phyloP scores from a whole-genome alignment of 768 basidiomycete genomes.

The Chalciporus sphaerocephalus region DNA sequence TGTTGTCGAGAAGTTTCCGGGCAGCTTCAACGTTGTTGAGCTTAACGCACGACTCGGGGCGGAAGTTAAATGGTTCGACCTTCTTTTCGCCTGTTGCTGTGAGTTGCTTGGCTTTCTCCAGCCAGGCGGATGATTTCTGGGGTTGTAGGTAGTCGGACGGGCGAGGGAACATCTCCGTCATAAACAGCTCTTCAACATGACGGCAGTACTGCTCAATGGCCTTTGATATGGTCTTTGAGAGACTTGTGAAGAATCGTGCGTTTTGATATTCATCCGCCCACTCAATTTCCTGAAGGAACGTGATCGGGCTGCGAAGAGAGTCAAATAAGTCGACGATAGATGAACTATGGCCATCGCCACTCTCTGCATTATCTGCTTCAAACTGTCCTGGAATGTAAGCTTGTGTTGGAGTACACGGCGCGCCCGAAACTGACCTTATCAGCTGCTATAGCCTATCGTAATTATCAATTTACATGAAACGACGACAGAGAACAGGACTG shows the following conservation, averaged over 20 bases:
- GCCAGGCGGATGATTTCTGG: constrained; percentile 83
- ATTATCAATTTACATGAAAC: constrained; percentile 6
- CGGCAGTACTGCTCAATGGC: constrained; percentile 90
- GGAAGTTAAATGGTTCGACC: constrained; percentile 93
- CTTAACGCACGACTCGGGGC: constrained; percentile 91
- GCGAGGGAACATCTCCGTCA: constrained; percentile 92
- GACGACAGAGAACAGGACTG: constrained; percentile 33
- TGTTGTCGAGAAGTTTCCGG: constrained; percentile 83
- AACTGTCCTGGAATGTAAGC: constrained; percentile 44
- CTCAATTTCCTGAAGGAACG: constrained; percentile 81
- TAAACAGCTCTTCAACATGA: constrained; percentile 82
- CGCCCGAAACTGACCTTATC: constrained; percentile 57
- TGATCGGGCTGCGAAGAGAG: constrained; percentile 85
- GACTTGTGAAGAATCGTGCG: constrained; percentile 82
- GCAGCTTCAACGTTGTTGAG: constrained; percentile 96
- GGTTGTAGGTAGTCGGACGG: constrained; percentile 75
- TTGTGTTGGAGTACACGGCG: not conserved
- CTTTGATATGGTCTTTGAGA: constrained; percentile 91
- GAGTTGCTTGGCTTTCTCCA: constrained; percentile 80
- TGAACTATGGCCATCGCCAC: constrained; percentile 83
- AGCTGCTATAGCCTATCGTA: constrained; percentile 64
- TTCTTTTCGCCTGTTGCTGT: constrained; percentile 81
- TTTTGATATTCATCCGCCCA: constrained; percentile 92
- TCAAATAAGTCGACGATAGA: constrained; percentile 96
- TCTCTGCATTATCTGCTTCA: constrained; percentile 69